phyloP scores from a whole-genome alignment of 495 filamentous ascomycete species.

The Barbatosphaeria neglecta region DNA sequence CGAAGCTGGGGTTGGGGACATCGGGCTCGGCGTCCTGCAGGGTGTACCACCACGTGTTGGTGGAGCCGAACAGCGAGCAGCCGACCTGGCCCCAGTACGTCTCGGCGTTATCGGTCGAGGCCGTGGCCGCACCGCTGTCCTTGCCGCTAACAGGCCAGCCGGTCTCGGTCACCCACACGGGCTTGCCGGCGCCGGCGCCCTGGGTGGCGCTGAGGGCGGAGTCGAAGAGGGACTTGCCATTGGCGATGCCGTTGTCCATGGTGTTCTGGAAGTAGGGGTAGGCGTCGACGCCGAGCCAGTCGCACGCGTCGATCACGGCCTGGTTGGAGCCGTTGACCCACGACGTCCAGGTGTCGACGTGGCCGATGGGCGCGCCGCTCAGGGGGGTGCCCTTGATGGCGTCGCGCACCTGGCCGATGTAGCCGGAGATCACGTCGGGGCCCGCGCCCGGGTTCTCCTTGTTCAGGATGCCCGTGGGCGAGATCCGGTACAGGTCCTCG shows the following conservation, averaged over 20 bases:
- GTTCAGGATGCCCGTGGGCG: conserved; percentile 36
- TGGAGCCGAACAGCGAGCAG: conserved; percentile 54
- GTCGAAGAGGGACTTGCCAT: conserved; percentile 50
- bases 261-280: conserved; percentile 68
- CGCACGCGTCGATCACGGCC: conserved; percentile 54
- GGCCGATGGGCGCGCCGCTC: conserved; percentile 50
- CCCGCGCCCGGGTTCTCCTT: conserved; percentile 37
- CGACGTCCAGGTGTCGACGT: conserved; percentile 88
- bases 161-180: conserved; percentile 84
- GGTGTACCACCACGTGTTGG: conserved; percentile 69
- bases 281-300: conserved; percentile 71
- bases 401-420: conserved; percentile 53
- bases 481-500: conserved; percentile 82
- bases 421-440: conserved; percentile 46
- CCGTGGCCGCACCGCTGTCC: conserved; percentile 46
- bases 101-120: conserved; percentile 58
- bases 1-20: conserved; percentile 59
- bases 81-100: conserved; percentile 69
- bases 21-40: conserved; percentile 51
- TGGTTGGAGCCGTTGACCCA: conserved; percentile 67
- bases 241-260: conserved; percentile 50
- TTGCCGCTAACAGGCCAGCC: conserved; percentile 70
- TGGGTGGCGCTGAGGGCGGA: conserved; percentile 49
- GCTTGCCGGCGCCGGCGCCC: conserved; percentile 48
- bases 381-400: conserved; percentile 48